Percentiles rank a stretch among this genome's conserved stretches.
These are phyloP conservation scores for Adansonia rubrostipa DNA, from an alignment of 441 rosid genomes.

Conservation along the genomic window DNA sequence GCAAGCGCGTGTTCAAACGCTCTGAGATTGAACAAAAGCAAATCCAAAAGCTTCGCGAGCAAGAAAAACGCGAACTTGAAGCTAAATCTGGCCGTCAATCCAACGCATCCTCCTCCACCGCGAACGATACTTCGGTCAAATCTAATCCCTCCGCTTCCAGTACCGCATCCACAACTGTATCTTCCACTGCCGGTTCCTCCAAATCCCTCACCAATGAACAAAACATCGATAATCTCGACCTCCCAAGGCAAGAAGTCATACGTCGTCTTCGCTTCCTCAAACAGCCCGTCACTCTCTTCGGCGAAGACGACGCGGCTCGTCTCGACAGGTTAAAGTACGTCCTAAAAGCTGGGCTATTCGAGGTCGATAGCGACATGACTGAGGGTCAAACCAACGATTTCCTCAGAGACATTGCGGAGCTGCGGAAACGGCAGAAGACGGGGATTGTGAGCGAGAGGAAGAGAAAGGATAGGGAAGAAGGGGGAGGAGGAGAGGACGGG, in stretches of 20 bases:
- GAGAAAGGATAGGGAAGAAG: constrained; percentile 62
- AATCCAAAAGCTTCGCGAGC: constrained; percentile 64
- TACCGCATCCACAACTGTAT: constrained; percentile 31
- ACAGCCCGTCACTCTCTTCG: constrained; percentile 69
- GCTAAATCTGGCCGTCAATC: constrained; percentile 57
- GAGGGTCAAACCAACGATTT: constrained; percentile 79
- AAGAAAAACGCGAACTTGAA: constrained; percentile 63
- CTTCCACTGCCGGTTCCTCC: constrained; percentile 38
- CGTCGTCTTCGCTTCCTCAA: constrained; percentile 72
- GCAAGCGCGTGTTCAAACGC: constrained; percentile 62
- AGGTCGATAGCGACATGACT: constrained; percentile 72
- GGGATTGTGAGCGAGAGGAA: constrained; percentile 58
- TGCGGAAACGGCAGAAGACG: constrained; percentile 65
- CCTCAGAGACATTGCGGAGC: constrained; percentile 65
- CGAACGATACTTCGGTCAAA: constrained; percentile 30
- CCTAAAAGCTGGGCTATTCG: constrained; percentile 59
- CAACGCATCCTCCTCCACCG: constrained; percentile 31
- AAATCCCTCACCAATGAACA: constrained; percentile 61
- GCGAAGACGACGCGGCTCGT: constrained; percentile 65
- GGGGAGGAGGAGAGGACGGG: constrained; percentile 47
- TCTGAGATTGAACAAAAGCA: constrained; percentile 68
- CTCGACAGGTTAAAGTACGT: constrained; percentile 64
- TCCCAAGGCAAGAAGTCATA: constrained; percentile 63
- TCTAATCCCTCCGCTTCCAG: constrained; percentile 28
- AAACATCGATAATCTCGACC: constrained; percentile 64